These are phyloP conservation scores for Blastobotrys muscicola DNA, from an alignment of 805 yeast genomes.

Conservation along the genomic window DNA sequence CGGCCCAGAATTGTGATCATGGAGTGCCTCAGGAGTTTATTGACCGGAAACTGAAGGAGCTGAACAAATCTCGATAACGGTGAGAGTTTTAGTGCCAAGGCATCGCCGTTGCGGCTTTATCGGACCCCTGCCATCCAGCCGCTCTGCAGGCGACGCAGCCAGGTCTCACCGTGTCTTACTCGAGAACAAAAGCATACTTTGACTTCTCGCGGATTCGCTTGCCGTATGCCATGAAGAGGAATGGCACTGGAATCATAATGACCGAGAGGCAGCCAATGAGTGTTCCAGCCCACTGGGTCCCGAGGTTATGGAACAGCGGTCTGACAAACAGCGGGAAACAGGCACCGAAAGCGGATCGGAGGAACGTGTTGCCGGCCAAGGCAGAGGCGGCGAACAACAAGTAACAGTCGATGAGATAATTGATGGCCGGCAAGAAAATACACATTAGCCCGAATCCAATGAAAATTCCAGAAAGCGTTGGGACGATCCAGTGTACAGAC, in stretches of 20 bases:
- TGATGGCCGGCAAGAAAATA: slow-evolving; percentile 60
- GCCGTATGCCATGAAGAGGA: slow-evolving; percentile 54
- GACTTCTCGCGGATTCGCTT: slow-evolving; percentile 45
- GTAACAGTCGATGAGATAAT: slow-evolving; percentile 65
- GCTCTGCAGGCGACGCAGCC: too few species aligned
- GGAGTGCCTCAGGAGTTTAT: slow-evolving; percentile 37
- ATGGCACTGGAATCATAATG: slow-evolving; percentile 55
- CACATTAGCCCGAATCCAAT: slow-evolving; percentile 60
- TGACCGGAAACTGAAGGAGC: slow-evolving; percentile 18
- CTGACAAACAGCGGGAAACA: slow-evolving; percentile 64
- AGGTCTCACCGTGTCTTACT: too few species aligned
- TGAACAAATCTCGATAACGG: neutral
- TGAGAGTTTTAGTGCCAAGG: too few species aligned
- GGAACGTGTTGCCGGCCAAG: slow-evolving; percentile 61
- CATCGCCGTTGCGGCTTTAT: too few species aligned
- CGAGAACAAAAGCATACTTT: slow-evolving; percentile 36
- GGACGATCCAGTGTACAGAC: slow-evolving; percentile 73
- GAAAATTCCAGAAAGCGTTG: slow-evolving; percentile 54
- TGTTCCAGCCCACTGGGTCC: slow-evolving; percentile 72
- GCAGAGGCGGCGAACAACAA: slow-evolving; percentile 70
- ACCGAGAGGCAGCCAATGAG: slow-evolving; percentile 55
- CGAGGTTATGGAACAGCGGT: slow-evolving; percentile 60
- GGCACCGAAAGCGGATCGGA: slow-evolving; percentile 61
- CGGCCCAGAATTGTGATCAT: slow-evolving; percentile 36
- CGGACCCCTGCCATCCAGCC: too few species aligned